These are phyloP conservation scores for Chalaropsis thielavioides DNA, from an alignment of 2,329 filamentous ascomycete genomes.

Conservation along the genomic window DNA sequence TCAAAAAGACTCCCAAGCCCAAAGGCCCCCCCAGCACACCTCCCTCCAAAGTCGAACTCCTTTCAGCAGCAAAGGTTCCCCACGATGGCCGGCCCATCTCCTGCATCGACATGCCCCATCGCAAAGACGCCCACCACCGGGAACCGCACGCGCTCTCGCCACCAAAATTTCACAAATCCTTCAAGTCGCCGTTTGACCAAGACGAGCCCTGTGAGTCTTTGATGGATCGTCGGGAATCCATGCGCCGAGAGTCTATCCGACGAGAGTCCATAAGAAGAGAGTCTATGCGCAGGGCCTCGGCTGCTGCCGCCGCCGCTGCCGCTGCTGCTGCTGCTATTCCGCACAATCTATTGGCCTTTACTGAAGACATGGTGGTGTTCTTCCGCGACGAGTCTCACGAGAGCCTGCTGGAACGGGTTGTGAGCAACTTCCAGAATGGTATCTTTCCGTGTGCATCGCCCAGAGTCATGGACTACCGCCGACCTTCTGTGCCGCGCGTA, in stretches of 20 bases:
- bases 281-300: neutral
- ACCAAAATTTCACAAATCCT: constrained; percentile 13
- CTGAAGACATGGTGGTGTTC: constrained; percentile 43
- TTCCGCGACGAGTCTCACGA: constrained; percentile 34
- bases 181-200: constrained; percentile 13
- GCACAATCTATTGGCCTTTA: constrained; percentile 35
- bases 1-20: constrained; percentile 13
- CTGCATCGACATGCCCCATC: constrained; percentile 10
- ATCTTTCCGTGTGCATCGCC: constrained; percentile 22
- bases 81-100: constrained; percentile 4
- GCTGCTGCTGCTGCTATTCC: neutral
- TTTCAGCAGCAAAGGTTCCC: neutral
- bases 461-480: neutral
- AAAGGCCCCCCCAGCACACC: constrained; percentile 9
- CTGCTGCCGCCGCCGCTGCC: neutral
- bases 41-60: constrained; percentile 9
- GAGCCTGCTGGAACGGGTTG: constrained; percentile 31
- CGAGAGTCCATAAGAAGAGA: no score
- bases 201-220: neutral
- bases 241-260: neutral
- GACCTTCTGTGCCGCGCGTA: constrained; percentile 14
- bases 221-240: constrained; percentile 1
- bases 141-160: constrained; percentile 2
- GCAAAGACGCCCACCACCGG: neutral
- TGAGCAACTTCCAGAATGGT: constrained; percentile 33